Percentiles rank a stretch among this genome's conserved stretches.
phyloP scores from a whole-genome alignment of 805 yeast genomes.

The Monosporozyma solicola region DNA sequence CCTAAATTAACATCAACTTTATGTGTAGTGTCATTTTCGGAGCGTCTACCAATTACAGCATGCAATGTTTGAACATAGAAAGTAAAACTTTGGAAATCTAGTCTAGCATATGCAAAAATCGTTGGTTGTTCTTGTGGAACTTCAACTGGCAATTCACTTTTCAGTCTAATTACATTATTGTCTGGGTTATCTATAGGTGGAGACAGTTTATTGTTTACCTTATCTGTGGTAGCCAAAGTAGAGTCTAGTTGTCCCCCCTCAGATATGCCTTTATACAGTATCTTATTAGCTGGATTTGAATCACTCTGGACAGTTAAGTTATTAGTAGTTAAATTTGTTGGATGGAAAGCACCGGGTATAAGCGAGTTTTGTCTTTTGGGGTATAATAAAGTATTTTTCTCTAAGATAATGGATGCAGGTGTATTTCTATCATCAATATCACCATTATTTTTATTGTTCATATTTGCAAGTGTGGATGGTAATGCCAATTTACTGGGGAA shows the following conservation, averaged over 20 bases:
- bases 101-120: constrained; percentile 49
- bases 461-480: neutral
- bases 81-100: constrained; percentile 88
- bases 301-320: neutral
- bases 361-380: constrained; percentile 21
- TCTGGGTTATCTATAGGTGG: neutral
- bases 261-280: neutral
- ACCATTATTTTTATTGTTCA: neutral
- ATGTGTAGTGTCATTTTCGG: constrained; percentile 59
- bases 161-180: neutral
- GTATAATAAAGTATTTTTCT: constrained; percentile 11
- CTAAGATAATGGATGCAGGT: constrained; percentile 20
- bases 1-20: constrained; percentile 90
- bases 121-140: constrained; percentile 30
- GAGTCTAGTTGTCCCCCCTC: neutral
- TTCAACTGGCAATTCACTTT: neutral
- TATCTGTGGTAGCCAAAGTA: neutral
- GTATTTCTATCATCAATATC: constrained; percentile 7
- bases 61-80: constrained; percentile 95
- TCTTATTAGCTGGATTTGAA: neutral
- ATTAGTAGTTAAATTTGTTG: constrained; percentile 10
- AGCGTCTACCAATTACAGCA: constrained; percentile 83
- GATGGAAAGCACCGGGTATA: constrained; percentile 24
- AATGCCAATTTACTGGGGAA: neutral
- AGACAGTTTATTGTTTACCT: neutral